Base-by-base conservation (phyloP, 768 basidiomycete genomes). In the Leccinellum albellum region DNA sequence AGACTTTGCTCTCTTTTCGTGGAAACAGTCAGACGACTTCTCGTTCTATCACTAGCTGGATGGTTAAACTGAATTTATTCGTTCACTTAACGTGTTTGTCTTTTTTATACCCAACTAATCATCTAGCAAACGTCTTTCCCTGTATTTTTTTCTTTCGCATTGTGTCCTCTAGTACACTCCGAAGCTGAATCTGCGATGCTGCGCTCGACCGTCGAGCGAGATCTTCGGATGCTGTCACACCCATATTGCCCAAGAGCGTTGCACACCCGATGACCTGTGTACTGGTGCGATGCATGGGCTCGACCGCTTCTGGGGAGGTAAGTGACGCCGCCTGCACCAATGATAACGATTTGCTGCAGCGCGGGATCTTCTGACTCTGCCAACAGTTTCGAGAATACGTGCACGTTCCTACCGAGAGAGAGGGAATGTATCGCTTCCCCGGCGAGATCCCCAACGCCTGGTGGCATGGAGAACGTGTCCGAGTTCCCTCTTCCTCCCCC, bases 251-350 rank as follows among this genome's bases (percentile, higher is more conserved):
- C 26, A 85, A 64, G 28, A 78, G 69, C 2, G 83, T 85, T 20
- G 84, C 83, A 61, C 80, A 78, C 14, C 83, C 93, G 6, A 94
- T 85, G 1, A 85, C 82, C 49, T 75, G 72, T 9, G 92, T 93
- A 3, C 92, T 91, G 9, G 84, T 89, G 47, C 75, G 75, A n/a
- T 75, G 73, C 90, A 94, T 94, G 54, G 91, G 78, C 52, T 73
- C 68, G 13, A 78, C 83, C 2, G 83, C 85, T 21, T 74, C 86
- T 6, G 75, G 72, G 21, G 81, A 80, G 2, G 81, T 85, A 17
- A n/a, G n/a, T n/a, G n/a, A 92, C 89, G 6, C 92, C 92, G 1
- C 93, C 92, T n/a, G 88, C 86, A 2, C 91, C 93, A 46, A 94
- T 81, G 54, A 94, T 75, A 50, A 75, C 74, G 54, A 92, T 80